These are phyloP conservation scores for Boletus subluridellus DNA, from an alignment of 1,284 basidiomycete genomes.

Conservation along the genomic window DNA sequence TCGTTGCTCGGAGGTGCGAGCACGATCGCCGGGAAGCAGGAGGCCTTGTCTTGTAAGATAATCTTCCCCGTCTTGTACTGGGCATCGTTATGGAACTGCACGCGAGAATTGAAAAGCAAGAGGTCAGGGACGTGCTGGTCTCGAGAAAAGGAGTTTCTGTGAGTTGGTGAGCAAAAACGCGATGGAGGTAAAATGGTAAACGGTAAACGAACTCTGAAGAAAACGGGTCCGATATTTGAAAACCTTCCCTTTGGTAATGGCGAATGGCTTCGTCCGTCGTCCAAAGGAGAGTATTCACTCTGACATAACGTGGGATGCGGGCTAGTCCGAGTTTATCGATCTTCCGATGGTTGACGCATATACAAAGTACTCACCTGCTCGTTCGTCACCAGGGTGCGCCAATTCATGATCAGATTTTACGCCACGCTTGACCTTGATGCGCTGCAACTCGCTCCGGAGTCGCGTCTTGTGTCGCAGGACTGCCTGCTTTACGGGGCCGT, in stretches of 20 bases:
- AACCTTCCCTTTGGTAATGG: constrained; percentile 54
- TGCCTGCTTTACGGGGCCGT: constrained; percentile 83
- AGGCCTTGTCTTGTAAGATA: constrained; percentile 96
- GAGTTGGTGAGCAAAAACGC: constrained; percentile 6
- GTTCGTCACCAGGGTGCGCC: constrained; percentile 54
- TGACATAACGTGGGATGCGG: constrained; percentile 77
- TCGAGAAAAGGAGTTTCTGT: constrained; percentile 58
- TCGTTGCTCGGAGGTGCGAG: constrained; percentile 58
- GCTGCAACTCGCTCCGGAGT: constrained; percentile 81
- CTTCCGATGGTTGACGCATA: neutral
- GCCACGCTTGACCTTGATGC: constrained; percentile 78
- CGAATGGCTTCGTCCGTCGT: constrained; percentile 56
- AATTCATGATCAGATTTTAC: constrained; percentile 65
- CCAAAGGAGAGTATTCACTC: constrained; percentile 78
- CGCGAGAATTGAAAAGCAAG: constrained; percentile 68
- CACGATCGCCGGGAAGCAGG: constrained; percentile 90
- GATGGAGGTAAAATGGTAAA: neutral
- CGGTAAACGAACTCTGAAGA: constrained; percentile 44
- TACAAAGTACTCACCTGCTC: constrained; percentile 49
- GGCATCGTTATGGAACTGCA: constrained; percentile 57
- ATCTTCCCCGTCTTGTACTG: constrained; percentile 74
- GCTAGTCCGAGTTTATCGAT: constrained; percentile 39
- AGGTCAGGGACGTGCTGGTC: constrained; percentile 82
- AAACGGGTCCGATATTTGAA: constrained; percentile 49
- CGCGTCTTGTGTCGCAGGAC: constrained; percentile 82